These are phyloP conservation scores for Vitis vinifera DNA, from an alignment of 164 flowering plant genomes.

Conservation along the genomic window ASM3070453v1 NC_081812.1:21306001-21306500, in stretches of 20 bases:
- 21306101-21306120: conserved; percentile 1
- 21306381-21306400: neutral
- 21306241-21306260: conserved; percentile 30
- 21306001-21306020: conserved; percentile 36
- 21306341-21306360: neutral
- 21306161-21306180: neutral
- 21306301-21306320: conserved; percentile 11
- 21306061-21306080: neutral
- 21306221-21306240: conserved; percentile 30
- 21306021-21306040: conserved; percentile 33
- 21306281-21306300: conserved; percentile 29
- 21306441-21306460: conserved; percentile 5
- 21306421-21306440: conserved; percentile 18
- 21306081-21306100: neutral
- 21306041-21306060: neutral
- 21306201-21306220: conserved; percentile 16
- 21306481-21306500: too few relatives aligned
- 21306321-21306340: neutral
- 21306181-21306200: conserved; percentile 6
- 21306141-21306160: too few relatives aligned
- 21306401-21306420: conserved; percentile 8
- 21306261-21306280: conserved; percentile 24
- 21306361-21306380: neutral
- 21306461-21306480: too few relatives aligned
- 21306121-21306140: neutral